phyloP scores from a whole-genome alignment of 257 asterid species.

The Penstemon eatonii region DNA sequence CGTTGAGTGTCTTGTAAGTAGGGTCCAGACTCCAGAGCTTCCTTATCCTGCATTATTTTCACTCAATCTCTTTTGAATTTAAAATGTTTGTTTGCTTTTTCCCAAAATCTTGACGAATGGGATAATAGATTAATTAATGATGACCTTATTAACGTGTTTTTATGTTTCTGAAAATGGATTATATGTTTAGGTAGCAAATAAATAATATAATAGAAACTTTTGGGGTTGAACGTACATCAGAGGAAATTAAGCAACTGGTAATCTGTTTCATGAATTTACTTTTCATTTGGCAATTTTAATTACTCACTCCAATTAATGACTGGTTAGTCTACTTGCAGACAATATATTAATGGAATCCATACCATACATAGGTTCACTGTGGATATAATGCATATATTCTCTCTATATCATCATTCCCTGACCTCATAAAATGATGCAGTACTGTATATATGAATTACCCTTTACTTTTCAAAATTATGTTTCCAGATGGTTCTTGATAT shows the following conservation, averaged over 20 bases:
- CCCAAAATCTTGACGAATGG: background rate
- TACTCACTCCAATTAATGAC: background rate
- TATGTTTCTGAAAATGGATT: no score
- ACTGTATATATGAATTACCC: background rate
- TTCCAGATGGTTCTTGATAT: background rate
- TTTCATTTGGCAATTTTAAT: background rate
- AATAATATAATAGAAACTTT: background rate
- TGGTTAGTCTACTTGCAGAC: background rate
- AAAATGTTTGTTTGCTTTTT: background rate
- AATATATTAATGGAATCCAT: background rate
- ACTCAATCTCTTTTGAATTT: no score
- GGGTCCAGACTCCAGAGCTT: no score
- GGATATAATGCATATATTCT: constrained; percentile 1
- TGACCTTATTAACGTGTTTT: background rate
- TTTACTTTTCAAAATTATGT: background rate
- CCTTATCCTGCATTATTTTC: no score
- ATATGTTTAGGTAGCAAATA: no score
- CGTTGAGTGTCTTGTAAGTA: no score
- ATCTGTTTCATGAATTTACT: constrained; percentile 3
- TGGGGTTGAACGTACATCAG: background rate
- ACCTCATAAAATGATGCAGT: constrained; percentile 4
- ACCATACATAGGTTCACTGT: background rate
- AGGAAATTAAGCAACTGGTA: background rate
- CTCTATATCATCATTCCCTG: background rate
- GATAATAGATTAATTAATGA: background rate